Evolutionary conservation across 2,329 filamentous ascomycete species (phyloP).

Genomic region (Arachnomyces sp.): DNA sequence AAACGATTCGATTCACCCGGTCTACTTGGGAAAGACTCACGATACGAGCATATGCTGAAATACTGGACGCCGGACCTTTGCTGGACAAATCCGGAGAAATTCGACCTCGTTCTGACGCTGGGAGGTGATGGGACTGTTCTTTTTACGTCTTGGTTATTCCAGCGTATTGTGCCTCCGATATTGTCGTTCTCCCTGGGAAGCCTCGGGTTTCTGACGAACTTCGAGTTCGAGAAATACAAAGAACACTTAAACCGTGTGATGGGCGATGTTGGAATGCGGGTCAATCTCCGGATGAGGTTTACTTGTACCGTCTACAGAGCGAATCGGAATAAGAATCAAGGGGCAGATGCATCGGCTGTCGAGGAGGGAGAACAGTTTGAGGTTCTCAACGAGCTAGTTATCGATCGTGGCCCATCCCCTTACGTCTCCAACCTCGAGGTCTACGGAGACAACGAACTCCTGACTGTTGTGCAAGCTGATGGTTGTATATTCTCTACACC

Average conservation of each 20-base stretch:
- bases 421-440: conserved; percentile 96
- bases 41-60: conserved; percentile 73
- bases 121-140: conserved; percentile 95
- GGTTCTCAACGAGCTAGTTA: conserved; percentile 96
- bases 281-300: conserved; percentile 97
- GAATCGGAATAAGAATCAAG: conserved; percentile 36
- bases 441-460: conserved; percentile 87
- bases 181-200: conserved; percentile 88
- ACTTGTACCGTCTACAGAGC: conserved; percentile 92
- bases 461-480: conserved; percentile 93
- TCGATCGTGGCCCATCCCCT: conserved; percentile 90
- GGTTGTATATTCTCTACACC: conserved; percentile 97
- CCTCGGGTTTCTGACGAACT: conserved; percentile 91
- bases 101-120: conserved; percentile 87
- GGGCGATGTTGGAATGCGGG: conserved; percentile 91
- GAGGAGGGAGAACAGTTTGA: conserved; percentile 95
- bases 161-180: conserved; percentile 87
- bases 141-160: conserved; percentile 94
- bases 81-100: conserved; percentile 87
- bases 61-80: conserved; percentile 97
- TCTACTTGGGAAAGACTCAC: conserved; percentile 63
- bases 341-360: conserved; percentile 47
- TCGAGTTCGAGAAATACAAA: conserved; percentile 86
- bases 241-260: conserved; percentile 80
- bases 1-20: conserved; percentile 75